Conservation (phyloP, 345 rosid genomes). For the Pugionium dolabratum region DNA sequence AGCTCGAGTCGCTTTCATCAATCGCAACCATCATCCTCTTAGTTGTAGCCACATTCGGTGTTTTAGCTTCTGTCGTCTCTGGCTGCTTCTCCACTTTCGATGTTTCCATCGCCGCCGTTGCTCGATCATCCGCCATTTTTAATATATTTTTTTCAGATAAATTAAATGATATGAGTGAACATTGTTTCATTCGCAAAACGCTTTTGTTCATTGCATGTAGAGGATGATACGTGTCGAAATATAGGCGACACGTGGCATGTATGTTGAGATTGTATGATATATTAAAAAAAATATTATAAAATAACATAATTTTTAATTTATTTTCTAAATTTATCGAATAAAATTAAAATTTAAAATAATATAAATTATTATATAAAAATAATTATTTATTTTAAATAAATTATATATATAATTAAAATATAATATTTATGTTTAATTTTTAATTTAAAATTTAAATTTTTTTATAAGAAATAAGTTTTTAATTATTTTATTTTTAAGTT, state of each 20-base stretch:
- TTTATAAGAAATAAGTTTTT: no score
- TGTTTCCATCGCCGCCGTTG: slow-evolving; percentile 19
- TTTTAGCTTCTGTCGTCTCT: slow-evolving; percentile 18
- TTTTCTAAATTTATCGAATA: no score
- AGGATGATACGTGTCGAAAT: slow-evolving; percentile 14
- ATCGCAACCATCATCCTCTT: slow-evolving; percentile 49
- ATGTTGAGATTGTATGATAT: slow-evolving; percentile 8
- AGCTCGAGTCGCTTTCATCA: slow-evolving; percentile 54
- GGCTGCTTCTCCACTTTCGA: slow-evolving; percentile 33
- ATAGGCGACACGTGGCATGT: slow-evolving; percentile 19
- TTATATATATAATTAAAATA: no score
- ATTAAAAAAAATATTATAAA: no score
- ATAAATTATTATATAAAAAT: no score
- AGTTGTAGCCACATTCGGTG: slow-evolving; percentile 18
- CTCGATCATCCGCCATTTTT: slow-evolving; percentile 33
- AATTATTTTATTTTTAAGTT: no score
- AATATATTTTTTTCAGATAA: neutral
- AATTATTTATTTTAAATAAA: no score
- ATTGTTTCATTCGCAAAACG: neutral
- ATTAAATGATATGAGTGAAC: slow-evolving; percentile 8
- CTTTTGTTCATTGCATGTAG: slow-evolving; percentile 30
- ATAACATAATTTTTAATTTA: no score
- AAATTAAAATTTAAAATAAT: no score
- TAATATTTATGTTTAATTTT: no score
- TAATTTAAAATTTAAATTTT: no score